Conservation (phyloP, 2,329 filamentous ascomycete species). For the Capronia coronata region DNA sequence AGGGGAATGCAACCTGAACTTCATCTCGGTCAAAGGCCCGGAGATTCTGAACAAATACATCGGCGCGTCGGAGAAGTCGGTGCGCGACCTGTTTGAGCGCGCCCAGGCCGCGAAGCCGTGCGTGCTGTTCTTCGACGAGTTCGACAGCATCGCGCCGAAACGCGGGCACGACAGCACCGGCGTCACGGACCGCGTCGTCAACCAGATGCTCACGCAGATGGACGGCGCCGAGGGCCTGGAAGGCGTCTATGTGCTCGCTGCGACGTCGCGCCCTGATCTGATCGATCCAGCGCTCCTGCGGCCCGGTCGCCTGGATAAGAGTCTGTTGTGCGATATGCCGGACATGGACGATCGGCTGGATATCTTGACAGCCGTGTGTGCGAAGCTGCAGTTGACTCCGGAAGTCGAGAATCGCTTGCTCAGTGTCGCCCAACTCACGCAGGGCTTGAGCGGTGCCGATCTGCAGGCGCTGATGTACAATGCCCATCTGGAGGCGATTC, state of each 20-base stretch:
- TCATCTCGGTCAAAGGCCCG: constrained; percentile 95
- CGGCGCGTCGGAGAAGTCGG: constrained; percentile 90
- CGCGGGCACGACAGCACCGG: constrained; percentile 94
- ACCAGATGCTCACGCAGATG: constrained; percentile 97
- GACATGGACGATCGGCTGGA: constrained; percentile 72
- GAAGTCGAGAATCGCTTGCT: constrained; percentile 58
- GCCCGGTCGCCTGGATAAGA: constrained; percentile 90
- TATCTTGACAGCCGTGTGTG: constrained; percentile 76
- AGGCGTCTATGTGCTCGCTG: constrained; percentile 92
- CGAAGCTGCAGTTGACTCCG: constrained; percentile 67
- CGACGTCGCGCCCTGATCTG: constrained; percentile 84
- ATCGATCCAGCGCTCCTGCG: constrained; percentile 91
- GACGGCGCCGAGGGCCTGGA: constrained; percentile 92
- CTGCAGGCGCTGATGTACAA: constrained; percentile 93
- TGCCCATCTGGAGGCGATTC: constrained; percentile 92
- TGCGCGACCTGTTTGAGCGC: constrained; percentile 89
- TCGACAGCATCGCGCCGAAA: constrained; percentile 95
- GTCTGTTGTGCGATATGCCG: constrained; percentile 84
- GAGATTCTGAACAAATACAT: constrained; percentile 99
- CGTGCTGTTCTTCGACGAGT: constrained; percentile 97
- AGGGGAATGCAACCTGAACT: constrained; percentile 94
- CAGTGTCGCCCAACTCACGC: constrained; percentile 73
- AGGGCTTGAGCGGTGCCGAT: constrained; percentile 90
- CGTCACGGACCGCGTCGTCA: constrained; percentile 97
- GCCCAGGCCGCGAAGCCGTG: constrained; percentile 87